Conservation (phyloP, 2,329 filamentous ascomycete species). For the Pleoardoris graminearum region DNA sequence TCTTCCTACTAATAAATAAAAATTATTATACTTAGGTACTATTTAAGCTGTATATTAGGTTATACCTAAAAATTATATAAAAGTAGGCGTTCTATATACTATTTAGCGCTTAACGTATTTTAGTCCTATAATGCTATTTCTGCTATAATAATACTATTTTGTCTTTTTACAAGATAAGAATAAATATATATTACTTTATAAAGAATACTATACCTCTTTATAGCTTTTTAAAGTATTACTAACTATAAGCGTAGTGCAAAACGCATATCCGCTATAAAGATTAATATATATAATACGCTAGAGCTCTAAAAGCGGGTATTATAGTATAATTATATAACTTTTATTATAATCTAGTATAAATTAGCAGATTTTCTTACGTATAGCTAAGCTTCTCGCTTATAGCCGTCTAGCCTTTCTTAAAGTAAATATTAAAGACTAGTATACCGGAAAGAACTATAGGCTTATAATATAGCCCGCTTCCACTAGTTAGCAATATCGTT, state of each 20-base stretch:
- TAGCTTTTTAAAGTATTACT: neutral
- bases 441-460: no score
- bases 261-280: constrained; percentile 3
- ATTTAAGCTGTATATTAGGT: neutral
- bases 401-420: no score
- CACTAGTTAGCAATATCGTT: no score
- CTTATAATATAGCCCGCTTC: no score
- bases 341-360: neutral
- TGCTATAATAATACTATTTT: neutral
- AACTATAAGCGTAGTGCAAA: neutral
- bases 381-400: neutral
- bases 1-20: no score
- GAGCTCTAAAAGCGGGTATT: neutral
- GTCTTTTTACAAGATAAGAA: no score
- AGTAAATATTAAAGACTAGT: no score
- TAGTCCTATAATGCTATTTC: neutral
- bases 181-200: no score
- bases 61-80: neutral
- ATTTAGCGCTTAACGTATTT: neutral
- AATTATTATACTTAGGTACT: neutral
- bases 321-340: constrained; percentile 3
- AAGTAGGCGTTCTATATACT: neutral
- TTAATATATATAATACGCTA: neutral
- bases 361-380: neutral
- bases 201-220: no score